Percentiles rank a stretch among this genome's conserved stretches.
Conservation (phyloP, 257 asterid genomes). For the Prunella vulgaris region DNA sequence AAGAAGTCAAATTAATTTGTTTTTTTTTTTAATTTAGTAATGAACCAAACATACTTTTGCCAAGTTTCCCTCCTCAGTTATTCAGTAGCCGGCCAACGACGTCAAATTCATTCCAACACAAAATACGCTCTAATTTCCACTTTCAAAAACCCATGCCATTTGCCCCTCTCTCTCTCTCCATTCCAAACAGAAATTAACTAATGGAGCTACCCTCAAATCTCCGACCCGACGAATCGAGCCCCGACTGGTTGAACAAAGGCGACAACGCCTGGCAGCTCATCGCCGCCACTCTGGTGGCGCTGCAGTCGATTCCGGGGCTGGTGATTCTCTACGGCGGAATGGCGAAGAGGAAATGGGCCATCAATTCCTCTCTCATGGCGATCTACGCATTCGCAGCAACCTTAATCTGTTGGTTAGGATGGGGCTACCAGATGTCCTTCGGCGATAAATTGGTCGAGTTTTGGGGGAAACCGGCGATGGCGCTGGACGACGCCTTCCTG, state of each 20-base stretch:
- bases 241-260: constrained; percentile 57
- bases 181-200: no score
- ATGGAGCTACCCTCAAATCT: constrained; percentile 31
- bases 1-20: no score
- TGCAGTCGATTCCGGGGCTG: constrained; percentile 55
- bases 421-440: constrained; percentile 50
- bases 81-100: constrained; percentile 25
- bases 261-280: constrained; percentile 64
- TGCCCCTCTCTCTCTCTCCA: not conserved
- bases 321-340: no score
- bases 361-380: constrained; percentile 53
- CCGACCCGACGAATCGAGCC: constrained; percentile 37
- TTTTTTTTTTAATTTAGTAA: no score
- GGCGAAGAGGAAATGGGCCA: constrained; percentile 48
- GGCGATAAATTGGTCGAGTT: constrained; percentile 33
- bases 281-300: constrained; percentile 55
- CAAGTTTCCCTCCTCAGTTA: no score
- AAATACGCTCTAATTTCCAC: not conserved
- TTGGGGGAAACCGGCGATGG: constrained; percentile 40
- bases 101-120: constrained; percentile 1
- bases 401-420: constrained; percentile 52
- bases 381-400: constrained; percentile 49
- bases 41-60: no score
- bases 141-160: not conserved
- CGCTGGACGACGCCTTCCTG: constrained; percentile 35